These are phyloP conservation scores for Nakaseomyces uthaithaninus DNA, from an alignment of 1,139 yeast genomes.

Conservation along the genomic window DNA sequence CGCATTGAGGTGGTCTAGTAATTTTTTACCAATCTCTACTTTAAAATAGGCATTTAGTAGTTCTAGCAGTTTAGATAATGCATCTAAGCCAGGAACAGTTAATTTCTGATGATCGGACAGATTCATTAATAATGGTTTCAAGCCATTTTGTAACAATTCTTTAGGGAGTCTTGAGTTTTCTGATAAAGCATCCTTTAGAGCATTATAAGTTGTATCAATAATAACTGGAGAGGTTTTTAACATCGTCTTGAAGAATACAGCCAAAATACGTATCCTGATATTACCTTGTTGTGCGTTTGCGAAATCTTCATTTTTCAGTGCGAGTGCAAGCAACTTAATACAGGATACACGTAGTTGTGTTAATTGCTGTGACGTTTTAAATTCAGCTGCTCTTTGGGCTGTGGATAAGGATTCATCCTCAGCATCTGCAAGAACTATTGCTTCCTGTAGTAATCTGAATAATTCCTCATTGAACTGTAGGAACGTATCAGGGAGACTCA, in stretches of 20 bases:
- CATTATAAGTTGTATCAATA: conserved; percentile 88
- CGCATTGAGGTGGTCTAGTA: conserved; percentile 87
- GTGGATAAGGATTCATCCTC: conserved; percentile 93
- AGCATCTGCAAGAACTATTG: conserved; percentile 90
- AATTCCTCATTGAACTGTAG: conserved; percentile 83
- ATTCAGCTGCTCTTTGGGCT: conserved; percentile 75
- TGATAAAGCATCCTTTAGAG: conserved; percentile 72
- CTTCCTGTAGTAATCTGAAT: conserved; percentile 76
- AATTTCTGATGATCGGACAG: conserved; percentile 86
- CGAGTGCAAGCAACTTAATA: conserved; percentile 71
- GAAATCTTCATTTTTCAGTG: conserved; percentile 74
- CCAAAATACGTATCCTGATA: conserved; percentile 75
- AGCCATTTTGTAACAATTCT: conserved; percentile 84
- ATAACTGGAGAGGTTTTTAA: conserved; percentile 80
- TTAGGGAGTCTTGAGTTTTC: conserved; percentile 87
- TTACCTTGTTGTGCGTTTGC: conserved; percentile 72
- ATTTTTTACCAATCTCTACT: conserved; percentile 90
- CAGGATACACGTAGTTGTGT: conserved; percentile 84
- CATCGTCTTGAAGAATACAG: conserved; percentile 90
- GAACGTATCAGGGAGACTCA: conserved; percentile 72
- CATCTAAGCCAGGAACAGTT: conserved; percentile 85
- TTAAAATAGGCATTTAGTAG: conserved; percentile 85
- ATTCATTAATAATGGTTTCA: conserved; percentile 92
- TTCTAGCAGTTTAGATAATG: conserved; percentile 79
- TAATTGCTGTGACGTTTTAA: conserved; percentile 80